phyloP scores from a whole-genome alignment of 257 asterid genomes.

The Lavandula angustifolia region DNA sequence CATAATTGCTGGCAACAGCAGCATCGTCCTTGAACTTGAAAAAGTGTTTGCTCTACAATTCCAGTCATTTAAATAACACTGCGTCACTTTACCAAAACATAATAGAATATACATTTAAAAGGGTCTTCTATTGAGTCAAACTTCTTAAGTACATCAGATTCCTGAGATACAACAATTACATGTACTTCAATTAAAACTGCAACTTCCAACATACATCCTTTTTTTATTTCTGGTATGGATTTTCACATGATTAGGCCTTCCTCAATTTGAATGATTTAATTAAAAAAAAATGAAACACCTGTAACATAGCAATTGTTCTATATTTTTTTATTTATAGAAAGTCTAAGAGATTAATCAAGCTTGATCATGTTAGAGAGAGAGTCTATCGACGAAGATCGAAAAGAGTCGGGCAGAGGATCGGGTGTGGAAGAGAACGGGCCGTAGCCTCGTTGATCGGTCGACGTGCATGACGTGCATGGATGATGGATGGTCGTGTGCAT shows the following conservation, averaged over 20 bases:
- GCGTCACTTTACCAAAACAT: background rate
- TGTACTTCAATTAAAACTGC: background rate
- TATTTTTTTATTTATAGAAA: background rate
- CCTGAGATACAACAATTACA: background rate
- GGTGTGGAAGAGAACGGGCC: too few relatives aligned
- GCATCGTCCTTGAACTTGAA: conserved; percentile 64
- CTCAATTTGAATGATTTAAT: background rate
- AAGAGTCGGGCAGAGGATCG: too few relatives aligned
- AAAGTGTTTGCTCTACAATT: conserved; percentile 66
- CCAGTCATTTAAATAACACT: conserved; percentile 29
- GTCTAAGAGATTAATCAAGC: background rate
- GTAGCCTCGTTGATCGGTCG: too few relatives aligned
- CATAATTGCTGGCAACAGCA: conserved; percentile 56
- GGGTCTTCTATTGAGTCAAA: background rate
- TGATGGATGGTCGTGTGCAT: too few relatives aligned
- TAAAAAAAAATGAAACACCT: background rate
- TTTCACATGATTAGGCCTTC: background rate
- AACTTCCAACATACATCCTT: background rate
- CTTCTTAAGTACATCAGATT: background rate
- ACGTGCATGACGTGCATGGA: too few relatives aligned
- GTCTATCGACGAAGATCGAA: too few relatives aligned
- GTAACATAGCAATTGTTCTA: background rate
- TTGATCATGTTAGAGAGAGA: too few relatives aligned
- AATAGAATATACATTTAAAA: background rate
- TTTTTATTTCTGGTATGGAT: background rate